phyloP scores from a whole-genome alignment of 192 early-diverging fungal species.

The Entomortierella chlamydospora region DNA sequence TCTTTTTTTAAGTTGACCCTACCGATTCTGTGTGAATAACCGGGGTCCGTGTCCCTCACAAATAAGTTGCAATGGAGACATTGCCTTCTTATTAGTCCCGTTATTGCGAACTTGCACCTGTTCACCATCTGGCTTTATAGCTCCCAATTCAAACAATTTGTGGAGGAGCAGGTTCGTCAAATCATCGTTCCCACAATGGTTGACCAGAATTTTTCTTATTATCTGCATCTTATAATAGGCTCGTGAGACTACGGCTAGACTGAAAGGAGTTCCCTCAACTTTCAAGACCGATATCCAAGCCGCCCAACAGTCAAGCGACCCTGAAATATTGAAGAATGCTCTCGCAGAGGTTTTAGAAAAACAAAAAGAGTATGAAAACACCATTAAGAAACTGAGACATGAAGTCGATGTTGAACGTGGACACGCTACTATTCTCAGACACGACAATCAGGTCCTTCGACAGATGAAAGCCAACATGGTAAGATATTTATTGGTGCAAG shows the following conservation, averaged over 20 bases:
- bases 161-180: background rate
- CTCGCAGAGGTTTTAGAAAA: conserved; percentile 43
- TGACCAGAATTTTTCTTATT: background rate
- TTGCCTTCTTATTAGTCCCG: too few relatives aligned
- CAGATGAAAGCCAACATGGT: conserved; percentile 71
- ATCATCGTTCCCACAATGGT: background rate
- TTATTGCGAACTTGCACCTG: too few relatives aligned
- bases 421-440: conserved; percentile 69
- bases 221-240: conserved; percentile 10
- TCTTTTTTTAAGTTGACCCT: too few relatives aligned
- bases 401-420: conserved; percentile 75
- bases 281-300: conserved; percentile 12
- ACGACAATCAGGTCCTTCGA: conserved; percentile 68
- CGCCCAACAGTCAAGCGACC: conserved; percentile 20
- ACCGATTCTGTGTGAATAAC: too few relatives aligned
- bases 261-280: conserved; percentile 5
- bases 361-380: conserved; percentile 53
- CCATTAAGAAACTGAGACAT: conserved; percentile 72
- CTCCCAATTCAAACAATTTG: background rate
- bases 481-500: background rate
- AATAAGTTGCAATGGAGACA: too few relatives aligned
- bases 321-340: conserved; percentile 29
- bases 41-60: too few relatives aligned
- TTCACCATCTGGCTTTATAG: background rate
- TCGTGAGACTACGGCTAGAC: conserved; percentile 44